phyloP scores from a whole-genome alignment of 169 alveolate genomes.

The Cardiosporidium cionae region DNA sequence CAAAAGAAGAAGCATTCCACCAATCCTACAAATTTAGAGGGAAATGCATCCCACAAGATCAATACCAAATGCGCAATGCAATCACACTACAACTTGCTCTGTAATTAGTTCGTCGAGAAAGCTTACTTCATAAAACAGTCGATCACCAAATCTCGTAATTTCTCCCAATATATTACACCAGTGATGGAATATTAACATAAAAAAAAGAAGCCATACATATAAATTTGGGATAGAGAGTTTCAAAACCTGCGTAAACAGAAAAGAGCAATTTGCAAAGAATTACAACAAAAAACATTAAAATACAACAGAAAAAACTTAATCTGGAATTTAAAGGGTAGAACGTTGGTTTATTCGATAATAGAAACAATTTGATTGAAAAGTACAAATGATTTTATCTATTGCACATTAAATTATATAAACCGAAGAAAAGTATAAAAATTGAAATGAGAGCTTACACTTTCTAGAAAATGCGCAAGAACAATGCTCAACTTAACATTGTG shows the following conservation, averaged over 20 bases:
- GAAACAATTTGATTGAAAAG: background rate
- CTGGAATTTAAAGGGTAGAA: background rate
- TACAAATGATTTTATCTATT: background rate
- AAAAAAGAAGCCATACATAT: slow-evolving; percentile 83
- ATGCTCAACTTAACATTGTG: slow-evolving; percentile 20
- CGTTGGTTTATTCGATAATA: background rate
- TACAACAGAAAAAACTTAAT: slow-evolving; percentile 44
- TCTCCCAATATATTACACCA: slow-evolving; percentile 85
- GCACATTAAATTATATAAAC: background rate
- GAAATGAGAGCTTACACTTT: slow-evolving; percentile 8
- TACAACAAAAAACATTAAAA: slow-evolving; percentile 35
- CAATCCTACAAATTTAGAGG: slow-evolving; percentile 61
- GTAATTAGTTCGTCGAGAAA: background rate
- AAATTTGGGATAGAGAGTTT: slow-evolving; percentile 78
- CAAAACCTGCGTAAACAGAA: slow-evolving; percentile 48
- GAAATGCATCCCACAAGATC: background rate
- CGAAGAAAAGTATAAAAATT: too few species aligned
- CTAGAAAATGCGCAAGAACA: slow-evolving; percentile 37
- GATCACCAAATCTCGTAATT: slow-evolving; percentile 84
- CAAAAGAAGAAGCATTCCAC: slow-evolving; percentile 86
- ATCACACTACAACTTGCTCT: background rate
- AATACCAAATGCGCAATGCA: background rate
- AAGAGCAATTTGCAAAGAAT: slow-evolving; percentile 40
- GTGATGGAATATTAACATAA: slow-evolving; percentile 80
- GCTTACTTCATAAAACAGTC: slow-evolving; percentile 75